These are phyloP conservation scores for Limtongia smithiae DNA, from an alignment of 805 yeast species.

Conservation along the genomic window DNA sequence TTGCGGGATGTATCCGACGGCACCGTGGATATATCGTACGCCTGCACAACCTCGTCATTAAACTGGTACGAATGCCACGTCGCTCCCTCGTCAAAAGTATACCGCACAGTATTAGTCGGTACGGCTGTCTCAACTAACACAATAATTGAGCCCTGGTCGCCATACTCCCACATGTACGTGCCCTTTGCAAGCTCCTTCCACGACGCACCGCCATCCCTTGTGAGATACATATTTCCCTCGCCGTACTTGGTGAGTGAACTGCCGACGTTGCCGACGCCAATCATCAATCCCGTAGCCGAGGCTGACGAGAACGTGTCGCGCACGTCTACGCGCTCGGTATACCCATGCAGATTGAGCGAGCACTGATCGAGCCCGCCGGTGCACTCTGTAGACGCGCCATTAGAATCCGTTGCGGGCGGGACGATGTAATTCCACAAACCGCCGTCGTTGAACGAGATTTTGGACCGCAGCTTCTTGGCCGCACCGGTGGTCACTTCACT, in stretches of 20 bases:
- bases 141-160: conserved; percentile 87
- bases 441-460: conserved; percentile 86
- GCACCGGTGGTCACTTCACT: conserved; percentile 45
- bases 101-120: conserved; percentile 55
- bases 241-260: conserved; percentile 47
- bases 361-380: conserved; percentile 54
- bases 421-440: conserved; percentile 71
- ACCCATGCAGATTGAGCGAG: conserved; percentile 83
- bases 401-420: conserved; percentile 67
- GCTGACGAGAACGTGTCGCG: conserved; percentile 85
- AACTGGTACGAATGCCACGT: conserved; percentile 70
- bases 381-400: conserved; percentile 58
- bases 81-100: conserved; percentile 75
- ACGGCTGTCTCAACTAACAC: conserved; percentile 62
- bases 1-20: conserved; percentile 87
- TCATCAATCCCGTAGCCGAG: conserved; percentile 81
- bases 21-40: conserved; percentile 78
- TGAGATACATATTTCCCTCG: conserved; percentile 66
- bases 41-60: conserved; percentile 50
- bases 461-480: conserved; percentile 60
- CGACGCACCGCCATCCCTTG: conserved; percentile 85
- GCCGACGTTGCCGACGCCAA: conserved; percentile 95
- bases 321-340: conserved; percentile 77
- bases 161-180: conserved; percentile 87
- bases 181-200: conserved; percentile 81